Evolutionary conservation across 768 basidiomycete species (phyloP), one percentile per base, ranked within the genome.

Genomic region (Amanita muscaria): DNA sequence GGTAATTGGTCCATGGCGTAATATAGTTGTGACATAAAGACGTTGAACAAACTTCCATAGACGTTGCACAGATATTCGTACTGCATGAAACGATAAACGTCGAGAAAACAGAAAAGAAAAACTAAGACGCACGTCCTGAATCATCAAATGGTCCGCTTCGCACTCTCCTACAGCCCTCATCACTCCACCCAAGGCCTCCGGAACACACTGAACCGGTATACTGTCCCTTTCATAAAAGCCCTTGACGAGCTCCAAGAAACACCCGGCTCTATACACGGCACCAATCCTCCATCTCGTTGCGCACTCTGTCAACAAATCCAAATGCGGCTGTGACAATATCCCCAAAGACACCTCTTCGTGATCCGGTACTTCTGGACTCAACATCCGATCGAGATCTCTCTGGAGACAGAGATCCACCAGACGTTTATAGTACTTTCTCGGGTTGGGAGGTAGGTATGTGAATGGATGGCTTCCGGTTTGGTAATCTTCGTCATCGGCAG

Each of bases 301-400:
- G 53, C 90, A 92, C 53, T 93, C 88, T 46, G 83, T 83, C 52
- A 97, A 74, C 29, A 99, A 67, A 46, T 87, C 84, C 32, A 89
- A 70, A 58, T 97, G 89, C 9, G 74, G 59, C 1, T 74, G 58
- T 3, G 89, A 89, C 14, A 99, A 64, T 46, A 99, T 97, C 5
- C 89, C 88, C 29, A 98, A 67, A 0, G 92, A 88, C 12, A 99
- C 94, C 65, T 98, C 92, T 52, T 97, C 89, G 53, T 89, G 86
- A 53, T 91, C 89, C 36, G 90, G 84, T n/a, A 97, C 83, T 46
- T 87, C 85, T 4, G 88, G 85, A 36, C 84, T 84, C 39, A 85
- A 72, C 87, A 99, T 90, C 29, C 81, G 76, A 56, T 90, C 88
- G 47, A 98, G 68, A 59, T 99, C 96, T 21, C 76, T 73, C 19